Percentiles rank a stretch among this genome's conserved stretches.
Evolutionary conservation across 176 grass and related monocot species (phyloP).

Genomic region (Hsuehochloa calcarea): DNA sequence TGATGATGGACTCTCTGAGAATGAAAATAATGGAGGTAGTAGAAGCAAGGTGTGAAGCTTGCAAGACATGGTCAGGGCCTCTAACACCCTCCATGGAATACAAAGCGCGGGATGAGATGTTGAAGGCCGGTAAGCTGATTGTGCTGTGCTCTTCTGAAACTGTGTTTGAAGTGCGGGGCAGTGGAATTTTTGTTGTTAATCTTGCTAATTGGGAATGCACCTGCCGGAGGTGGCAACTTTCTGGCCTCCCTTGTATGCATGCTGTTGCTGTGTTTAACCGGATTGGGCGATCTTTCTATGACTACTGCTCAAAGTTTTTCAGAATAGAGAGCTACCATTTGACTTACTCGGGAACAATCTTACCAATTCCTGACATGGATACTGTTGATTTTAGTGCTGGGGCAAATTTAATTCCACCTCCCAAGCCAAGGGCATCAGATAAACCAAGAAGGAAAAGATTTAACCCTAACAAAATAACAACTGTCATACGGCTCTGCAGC

Average conservation of each 20-base stretch:
- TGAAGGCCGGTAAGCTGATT: conserved; percentile 63
- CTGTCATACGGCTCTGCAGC: conserved; percentile 80
- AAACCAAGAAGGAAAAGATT: conserved; percentile 83
- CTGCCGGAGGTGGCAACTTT: conserved; percentile 87
- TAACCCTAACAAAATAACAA: conserved; percentile 68
- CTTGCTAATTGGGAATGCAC: conserved; percentile 84
- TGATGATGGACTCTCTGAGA: conserved; percentile 76
- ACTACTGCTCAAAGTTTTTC: conserved; percentile 84
- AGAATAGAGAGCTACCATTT: conserved; percentile 64
- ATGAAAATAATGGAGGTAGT: conserved; percentile 78
- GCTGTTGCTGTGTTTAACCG: conserved; percentile 83
- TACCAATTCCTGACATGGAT: conserved; percentile 84
- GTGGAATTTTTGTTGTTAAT: conserved; percentile 81
- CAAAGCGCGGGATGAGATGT: conserved; percentile 72
- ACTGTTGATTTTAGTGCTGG: conserved; percentile 68
- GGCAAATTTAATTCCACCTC: conserved; percentile 63
- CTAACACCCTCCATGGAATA: conserved; percentile 81
- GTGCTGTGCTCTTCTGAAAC: conserved; percentile 91
- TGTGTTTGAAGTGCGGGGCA: conserved; percentile 91
- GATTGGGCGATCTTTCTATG: conserved; percentile 61
- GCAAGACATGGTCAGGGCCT: conserved; percentile 61
- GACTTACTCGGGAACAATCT: conserved; percentile 65
- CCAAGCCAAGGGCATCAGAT: conserved; percentile 57
- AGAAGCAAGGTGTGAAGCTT: conserved; percentile 66
- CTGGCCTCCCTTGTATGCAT: conserved; percentile 87